A percentile compares a stretch with the other conserved stretches of the same genome.
Evolutionary conservation across 2,329 filamentous ascomycete genomes (phyloP).

Genomic region (Eutypella sp.): DNA sequence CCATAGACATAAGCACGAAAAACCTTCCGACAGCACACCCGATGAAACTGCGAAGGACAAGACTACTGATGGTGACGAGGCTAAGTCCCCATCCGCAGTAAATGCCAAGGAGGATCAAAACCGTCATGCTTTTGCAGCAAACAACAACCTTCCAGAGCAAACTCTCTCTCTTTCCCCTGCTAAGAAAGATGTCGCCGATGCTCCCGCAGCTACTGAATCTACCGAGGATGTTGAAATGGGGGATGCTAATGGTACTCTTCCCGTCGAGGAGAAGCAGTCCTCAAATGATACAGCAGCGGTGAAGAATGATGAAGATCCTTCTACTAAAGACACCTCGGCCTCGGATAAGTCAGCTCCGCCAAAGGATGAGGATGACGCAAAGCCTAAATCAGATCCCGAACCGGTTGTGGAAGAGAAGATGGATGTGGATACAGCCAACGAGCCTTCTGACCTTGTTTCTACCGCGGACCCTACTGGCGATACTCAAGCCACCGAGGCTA

Average conservation of each 20-base stretch:
- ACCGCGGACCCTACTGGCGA: conserved; percentile 16
- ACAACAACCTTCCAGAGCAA: conserved; percentile 13
- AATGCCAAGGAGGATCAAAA: conserved; percentile 12
- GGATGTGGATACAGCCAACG: conserved; percentile 24
- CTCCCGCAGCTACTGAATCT: no score
- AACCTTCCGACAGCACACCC: conserved; percentile 17
- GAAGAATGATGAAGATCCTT: conserved; percentile 2
- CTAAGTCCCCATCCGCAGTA: conserved; percentile 4
- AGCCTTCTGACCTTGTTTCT: conserved; percentile 13
- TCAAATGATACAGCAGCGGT: background rate
- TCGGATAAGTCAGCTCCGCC: conserved; percentile 3
- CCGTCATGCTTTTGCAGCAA: conserved; percentile 18
- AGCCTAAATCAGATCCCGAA: conserved; percentile 1
- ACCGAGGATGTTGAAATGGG: conserved; percentile 14
- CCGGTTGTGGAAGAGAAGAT: conserved; percentile 18
- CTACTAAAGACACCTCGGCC: conserved; percentile 2
- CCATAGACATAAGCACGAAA: no score
- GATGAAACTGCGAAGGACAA: conserved; percentile 14
- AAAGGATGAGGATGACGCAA: conserved; percentile 4
- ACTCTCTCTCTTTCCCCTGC: conserved; percentile 7
- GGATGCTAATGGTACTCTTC: conserved; percentile 10
- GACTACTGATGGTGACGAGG: conserved; percentile 19
- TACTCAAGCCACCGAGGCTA: no score
- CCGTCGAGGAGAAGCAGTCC: conserved; percentile 4
- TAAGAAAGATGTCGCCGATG: background rate